Conservation (phyloP, 225 moss, liverwort and hornwort genomes). For the Polytrichum commune region DNA sequence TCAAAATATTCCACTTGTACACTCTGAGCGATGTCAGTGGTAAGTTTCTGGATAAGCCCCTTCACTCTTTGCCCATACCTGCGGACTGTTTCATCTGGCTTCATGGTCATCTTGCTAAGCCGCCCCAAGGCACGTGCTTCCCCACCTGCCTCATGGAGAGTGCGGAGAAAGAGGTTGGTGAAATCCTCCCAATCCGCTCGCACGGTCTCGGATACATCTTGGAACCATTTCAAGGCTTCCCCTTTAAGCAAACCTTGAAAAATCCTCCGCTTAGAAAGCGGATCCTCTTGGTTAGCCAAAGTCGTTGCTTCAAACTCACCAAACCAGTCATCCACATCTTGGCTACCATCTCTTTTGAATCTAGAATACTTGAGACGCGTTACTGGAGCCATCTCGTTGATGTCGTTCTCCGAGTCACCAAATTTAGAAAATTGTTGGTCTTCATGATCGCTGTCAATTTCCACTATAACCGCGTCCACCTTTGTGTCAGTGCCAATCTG, state of each 20-base stretch:
- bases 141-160: neutral
- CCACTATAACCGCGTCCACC: no score
- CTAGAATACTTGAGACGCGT: neutral
- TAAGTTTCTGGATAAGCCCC: neutral
- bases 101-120: slow-evolving; percentile 1
- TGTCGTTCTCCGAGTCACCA: no score
- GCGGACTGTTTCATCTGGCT: neutral
- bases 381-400: no score
- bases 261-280: neutral
- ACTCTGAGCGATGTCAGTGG: neutral
- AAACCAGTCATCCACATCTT: neutral
- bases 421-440: no score
- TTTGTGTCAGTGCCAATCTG: no score
- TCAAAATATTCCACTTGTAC: neutral
- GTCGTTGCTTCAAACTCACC: neutral
- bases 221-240: slow-evolving; percentile 5
- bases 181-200: neutral
- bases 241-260: slow-evolving; percentile 11
- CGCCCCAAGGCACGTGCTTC: neutral
- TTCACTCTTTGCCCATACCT: neutral
- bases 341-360: slow-evolving; percentile 1
- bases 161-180: neutral
- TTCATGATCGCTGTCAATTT: no score
- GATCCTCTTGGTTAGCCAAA: slow-evolving; percentile 4
- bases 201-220: neutral